Evolutionary conservation across 192 early-diverging fungal genomes (phyloP), one percentile per base, ranked within the genome.

Genomic region (Coemansia javaensis): DNA sequence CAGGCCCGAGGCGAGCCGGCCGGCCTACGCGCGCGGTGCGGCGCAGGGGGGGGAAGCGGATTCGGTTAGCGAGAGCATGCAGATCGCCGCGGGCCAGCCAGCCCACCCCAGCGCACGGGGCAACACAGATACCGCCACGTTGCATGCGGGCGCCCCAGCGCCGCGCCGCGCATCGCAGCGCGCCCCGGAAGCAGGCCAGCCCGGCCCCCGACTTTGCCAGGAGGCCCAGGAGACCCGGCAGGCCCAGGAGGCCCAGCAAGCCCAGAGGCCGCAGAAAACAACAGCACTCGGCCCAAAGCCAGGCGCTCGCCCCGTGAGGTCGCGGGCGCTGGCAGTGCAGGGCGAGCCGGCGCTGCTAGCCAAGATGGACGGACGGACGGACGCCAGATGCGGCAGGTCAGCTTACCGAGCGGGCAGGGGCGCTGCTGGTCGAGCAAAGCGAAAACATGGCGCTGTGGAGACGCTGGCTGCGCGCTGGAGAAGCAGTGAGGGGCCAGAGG

Each of bases 361-460:
- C n/a, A n/a, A n/a, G n/a, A n/a, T n/a, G n/a, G n/a, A n/a, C n/a
- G n/a, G n/a, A n/a, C n/a, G n/a, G n/a, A n/a, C n/a, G n/a, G n/a
- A 18, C 20, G 38, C 28, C 3, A 18, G 10, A 23, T 16, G 24
- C 31, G 17, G 22, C 40, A 32, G 35, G 24, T 2, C 23, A 7
- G 58, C 70, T 74, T 74, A 74, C 70, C 63, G 70, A 66, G 40
- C 70, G 62, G 43, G 32, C 55, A 50, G 70, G 43, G 40, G 57
- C 59, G 51, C 44, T 57, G 50, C 44, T 55, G 39, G 70, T 46
- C 32, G 70, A 48, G 49, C 70, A 59, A 48, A 74, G 63, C 66
- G 59, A 59, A 50, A 74, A 74, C 70, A 74, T 74, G 44, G 55
- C 49, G 35, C 15, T 42, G 23, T 15, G n/a, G 23, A 40, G 31